Conservation (phyloP, 331 rosid genomes). For the Pyrus hybrid region DNA sequence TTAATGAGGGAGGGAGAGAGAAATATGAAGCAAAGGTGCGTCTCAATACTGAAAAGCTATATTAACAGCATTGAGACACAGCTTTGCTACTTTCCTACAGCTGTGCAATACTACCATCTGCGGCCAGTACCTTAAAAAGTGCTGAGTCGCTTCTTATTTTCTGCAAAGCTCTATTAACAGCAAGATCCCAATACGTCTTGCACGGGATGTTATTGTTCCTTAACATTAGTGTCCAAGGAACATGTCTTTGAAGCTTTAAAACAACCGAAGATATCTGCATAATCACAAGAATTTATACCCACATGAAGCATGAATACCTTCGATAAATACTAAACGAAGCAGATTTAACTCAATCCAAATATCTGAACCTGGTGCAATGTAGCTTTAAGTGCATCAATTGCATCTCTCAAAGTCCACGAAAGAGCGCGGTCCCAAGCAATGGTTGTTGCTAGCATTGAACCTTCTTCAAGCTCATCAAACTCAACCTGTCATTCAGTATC, state of each 20-base stretch:
- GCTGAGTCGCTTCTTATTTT: slow-evolving; percentile 57
- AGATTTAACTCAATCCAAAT: not conserved
- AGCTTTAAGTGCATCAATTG: slow-evolving; percentile 54
- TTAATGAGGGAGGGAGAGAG: slow-evolving; percentile 7
- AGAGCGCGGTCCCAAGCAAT: slow-evolving; percentile 85
- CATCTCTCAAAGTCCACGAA: slow-evolving; percentile 61
- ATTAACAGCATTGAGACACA: not conserved
- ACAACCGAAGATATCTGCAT: slow-evolving; percentile 61
- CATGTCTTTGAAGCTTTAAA: slow-evolving; percentile 40
- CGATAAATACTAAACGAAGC: not conserved
- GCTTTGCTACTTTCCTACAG: not conserved
- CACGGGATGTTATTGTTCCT: slow-evolving; percentile 61
- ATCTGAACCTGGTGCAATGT: slow-evolving; percentile 56
- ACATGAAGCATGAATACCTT: not conserved
- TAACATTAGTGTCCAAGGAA: slow-evolving; percentile 48
- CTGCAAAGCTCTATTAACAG: slow-evolving; percentile 66
- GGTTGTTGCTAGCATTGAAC: slow-evolving; percentile 69
- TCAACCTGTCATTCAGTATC: slow-evolving; percentile 84
- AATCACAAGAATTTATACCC: slow-evolving; percentile 1
- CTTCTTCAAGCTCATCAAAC: slow-evolving; percentile 78
- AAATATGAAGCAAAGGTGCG: not conserved
- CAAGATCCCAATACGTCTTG: slow-evolving; percentile 58
- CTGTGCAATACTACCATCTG: not conserved
- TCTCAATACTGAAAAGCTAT: not conserved
- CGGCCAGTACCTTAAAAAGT: slow-evolving; percentile 47